These are phyloP conservation scores for Purpureocillium takamizusanense DNA, from an alignment of 2,329 filamentous ascomycete genomes.

Conservation along the genomic window DNA sequence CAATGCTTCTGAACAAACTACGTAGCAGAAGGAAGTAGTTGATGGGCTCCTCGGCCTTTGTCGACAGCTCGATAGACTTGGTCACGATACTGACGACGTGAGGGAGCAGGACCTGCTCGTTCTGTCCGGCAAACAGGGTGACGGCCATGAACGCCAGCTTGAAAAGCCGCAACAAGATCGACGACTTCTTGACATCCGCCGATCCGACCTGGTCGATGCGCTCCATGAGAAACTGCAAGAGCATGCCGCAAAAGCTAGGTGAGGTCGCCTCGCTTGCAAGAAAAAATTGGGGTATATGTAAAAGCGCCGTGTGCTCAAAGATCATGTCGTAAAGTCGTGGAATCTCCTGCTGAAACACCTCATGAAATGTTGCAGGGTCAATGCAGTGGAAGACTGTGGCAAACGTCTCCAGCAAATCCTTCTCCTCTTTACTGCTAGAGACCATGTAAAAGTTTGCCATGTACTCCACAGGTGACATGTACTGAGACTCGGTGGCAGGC, in stretches of 20 bases:
- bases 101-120: constrained; percentile 89
- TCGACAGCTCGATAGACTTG: constrained; percentile 92
- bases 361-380: constrained; percentile 95
- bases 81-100: constrained; percentile 97
- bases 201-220: constrained; percentile 92
- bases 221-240: constrained; percentile 94
- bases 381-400: constrained; percentile 98
- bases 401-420: constrained; percentile 93
- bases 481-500: constrained; percentile 59
- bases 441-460: constrained; percentile 94
- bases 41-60: constrained; percentile 92
- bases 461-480: constrained; percentile 78
- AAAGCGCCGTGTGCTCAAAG: constrained; percentile 86
- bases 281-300: constrained; percentile 97
- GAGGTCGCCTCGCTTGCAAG: constrained; percentile 97
- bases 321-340: constrained; percentile 95
- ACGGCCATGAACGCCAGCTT: constrained; percentile 99
- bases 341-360: constrained; percentile 97
- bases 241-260: constrained; percentile 95
- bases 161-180: constrained; percentile 86
- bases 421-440: constrained; percentile 90
- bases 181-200: constrained; percentile 83
- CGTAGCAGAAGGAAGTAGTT: constrained; percentile 94
- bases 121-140: constrained; percentile 86
- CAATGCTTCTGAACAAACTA: constrained; percentile 91